These are phyloP conservation scores for Laburnicola sp. DNA, from an alignment of 2,329 filamentous ascomycete genomes.

Conservation along the genomic window DNA sequence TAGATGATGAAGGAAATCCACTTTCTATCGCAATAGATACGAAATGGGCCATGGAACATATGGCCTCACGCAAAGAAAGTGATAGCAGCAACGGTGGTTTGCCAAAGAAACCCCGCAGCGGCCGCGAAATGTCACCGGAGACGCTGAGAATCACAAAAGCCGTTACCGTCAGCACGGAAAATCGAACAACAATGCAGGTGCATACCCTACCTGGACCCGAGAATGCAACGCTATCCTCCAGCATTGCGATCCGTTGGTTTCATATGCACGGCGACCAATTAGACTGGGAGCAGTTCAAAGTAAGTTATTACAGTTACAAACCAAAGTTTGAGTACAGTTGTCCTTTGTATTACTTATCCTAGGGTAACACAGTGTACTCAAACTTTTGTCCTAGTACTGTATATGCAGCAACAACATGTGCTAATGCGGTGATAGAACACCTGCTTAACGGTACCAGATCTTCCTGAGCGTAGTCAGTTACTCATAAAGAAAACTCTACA, in stretches of 20 bases:
- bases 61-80: not conserved
- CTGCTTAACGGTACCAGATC: constrained; percentile 24
- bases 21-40: constrained; percentile 28
- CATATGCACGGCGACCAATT: constrained; percentile 27
- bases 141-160: constrained; percentile 32
- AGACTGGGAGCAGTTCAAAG: constrained; percentile 31
- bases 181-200: constrained; percentile 24
- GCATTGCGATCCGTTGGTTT: constrained; percentile 28
- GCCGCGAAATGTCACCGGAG: constrained; percentile 21
- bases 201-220: constrained; percentile 28
- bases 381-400: no score
- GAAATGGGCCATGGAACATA: not conserved
- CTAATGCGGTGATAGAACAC: constrained; percentile 14
- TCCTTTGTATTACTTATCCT: no score
- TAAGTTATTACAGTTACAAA: not conserved
- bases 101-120: not conserved
- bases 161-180: constrained; percentile 17
- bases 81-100: not conserved
- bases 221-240: constrained; percentile 9
- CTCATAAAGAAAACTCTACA: constrained; percentile 22
- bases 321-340: no score
- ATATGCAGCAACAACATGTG: no score
- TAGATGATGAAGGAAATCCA: constrained; percentile 28
- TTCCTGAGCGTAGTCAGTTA: constrained; percentile 21
- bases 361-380: no score